Conservation (phyloP, 768 basidiomycete species). For the Suillus placidus region DNA sequence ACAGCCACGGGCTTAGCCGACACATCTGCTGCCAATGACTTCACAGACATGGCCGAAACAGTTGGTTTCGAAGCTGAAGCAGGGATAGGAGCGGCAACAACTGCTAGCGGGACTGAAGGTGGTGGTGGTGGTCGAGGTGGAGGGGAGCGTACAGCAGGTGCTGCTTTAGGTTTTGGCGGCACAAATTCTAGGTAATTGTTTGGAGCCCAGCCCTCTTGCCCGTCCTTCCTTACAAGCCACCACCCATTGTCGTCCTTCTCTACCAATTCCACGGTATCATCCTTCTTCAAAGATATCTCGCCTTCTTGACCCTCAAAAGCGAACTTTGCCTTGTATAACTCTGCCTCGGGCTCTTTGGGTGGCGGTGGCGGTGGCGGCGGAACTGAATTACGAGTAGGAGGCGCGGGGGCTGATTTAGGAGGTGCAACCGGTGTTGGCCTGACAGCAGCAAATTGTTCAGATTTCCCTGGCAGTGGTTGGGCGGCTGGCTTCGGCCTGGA, state of each 20-base stretch:
- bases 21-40: conserved; percentile 55
- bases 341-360: conserved; percentile 61
- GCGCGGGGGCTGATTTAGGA: conserved; percentile 40
- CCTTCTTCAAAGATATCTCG: conserved; percentile 88
- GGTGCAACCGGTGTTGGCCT: conserved; percentile 32
- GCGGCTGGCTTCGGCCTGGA: conserved; percentile 43
- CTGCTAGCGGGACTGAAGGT: conserved; percentile 43
- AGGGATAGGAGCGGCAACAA: conserved; percentile 35
- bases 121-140: conserved; percentile 51
- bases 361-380: conserved; percentile 59
- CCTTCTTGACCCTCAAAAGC: conserved; percentile 93
- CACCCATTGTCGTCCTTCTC: conserved; percentile 96
- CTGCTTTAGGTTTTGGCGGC: conserved; percentile 63
- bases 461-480: conserved; percentile 64
- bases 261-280: conserved; percentile 88
- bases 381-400: conserved; percentile 46
- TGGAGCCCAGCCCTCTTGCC: conserved; percentile 92
- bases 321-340: conserved; percentile 86
- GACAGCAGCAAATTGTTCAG: conserved; percentile 40
- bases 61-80: conserved; percentile 38
- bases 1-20: conserved; percentile 81
- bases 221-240: conserved; percentile 92
- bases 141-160: conserved; percentile 72
- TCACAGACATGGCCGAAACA: conserved; percentile 36
- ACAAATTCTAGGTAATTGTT: conserved; percentile 89